phyloP scores from a whole-genome alignment of 176 grass and related monocot species.

The Paspalum vaginatum region DNA sequence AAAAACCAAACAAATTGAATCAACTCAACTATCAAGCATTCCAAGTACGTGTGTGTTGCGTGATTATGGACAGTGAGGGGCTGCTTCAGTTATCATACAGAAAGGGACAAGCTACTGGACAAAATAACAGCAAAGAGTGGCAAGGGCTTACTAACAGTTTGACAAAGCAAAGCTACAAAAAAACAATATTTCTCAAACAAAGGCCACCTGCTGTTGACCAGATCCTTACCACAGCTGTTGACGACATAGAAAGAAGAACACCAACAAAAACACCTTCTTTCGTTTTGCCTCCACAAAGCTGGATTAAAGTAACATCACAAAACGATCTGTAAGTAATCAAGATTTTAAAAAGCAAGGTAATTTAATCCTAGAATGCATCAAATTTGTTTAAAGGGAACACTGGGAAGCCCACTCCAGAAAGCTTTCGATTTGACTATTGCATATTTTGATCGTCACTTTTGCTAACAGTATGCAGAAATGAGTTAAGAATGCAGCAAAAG shows the following conservation, averaged over 20 bases:
- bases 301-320: conserved; percentile 26
- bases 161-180: neutral
- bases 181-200: neutral
- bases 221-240: conserved; percentile 87
- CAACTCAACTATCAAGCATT: neutral
- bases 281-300: conserved; percentile 95
- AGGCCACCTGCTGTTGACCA: neutral
- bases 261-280: conserved; percentile 97
- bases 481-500: conserved; percentile 2
- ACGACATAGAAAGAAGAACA: conserved; percentile 98
- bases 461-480: neutral
- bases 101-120: neutral
- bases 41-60: neutral
- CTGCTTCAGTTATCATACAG: neutral
- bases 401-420: neutral
- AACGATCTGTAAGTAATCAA: neutral
- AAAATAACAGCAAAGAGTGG: neutral
- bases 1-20: neutral
- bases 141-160: neutral
- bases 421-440: neutral
- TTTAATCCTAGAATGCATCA: conserved; percentile 14
- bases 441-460: conserved; percentile 19
- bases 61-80: neutral
- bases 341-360: conserved; percentile 12
- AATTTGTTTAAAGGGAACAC: conserved; percentile 7